Evolutionary conservation across 495 filamentous ascomycete species (phyloP).

Genomic region (Penicillium chermesinum): DNA sequence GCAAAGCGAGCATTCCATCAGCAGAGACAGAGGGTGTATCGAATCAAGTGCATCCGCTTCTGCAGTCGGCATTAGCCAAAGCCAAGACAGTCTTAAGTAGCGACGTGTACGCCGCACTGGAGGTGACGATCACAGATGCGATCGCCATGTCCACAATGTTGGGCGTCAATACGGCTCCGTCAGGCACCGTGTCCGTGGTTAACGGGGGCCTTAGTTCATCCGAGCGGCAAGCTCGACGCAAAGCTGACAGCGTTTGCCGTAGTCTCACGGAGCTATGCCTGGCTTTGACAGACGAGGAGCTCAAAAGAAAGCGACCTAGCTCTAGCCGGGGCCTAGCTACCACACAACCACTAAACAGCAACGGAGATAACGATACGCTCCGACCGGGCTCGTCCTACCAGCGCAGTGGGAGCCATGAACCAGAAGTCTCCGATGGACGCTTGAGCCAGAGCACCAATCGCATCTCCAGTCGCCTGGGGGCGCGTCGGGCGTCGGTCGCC

Average conservation of each 20-base stretch:
- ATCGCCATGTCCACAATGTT: conserved; percentile 69
- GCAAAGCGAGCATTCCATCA: conserved; percentile 50
- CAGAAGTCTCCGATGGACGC: conserved; percentile 29
- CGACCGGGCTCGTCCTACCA: conserved; percentile 28
- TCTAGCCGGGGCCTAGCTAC: conserved; percentile 23
- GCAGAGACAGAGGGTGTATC: conserved; percentile 34
- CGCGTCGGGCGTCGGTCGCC: conserved; percentile 60
- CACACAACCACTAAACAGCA: conserved; percentile 22
- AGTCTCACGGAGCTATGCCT: conserved; percentile 90
- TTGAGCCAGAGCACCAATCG: conserved; percentile 54
- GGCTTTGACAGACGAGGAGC: conserved; percentile 58
- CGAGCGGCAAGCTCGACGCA: conserved; percentile 79
- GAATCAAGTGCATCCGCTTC: conserved; percentile 62
- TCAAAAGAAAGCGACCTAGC: conserved; percentile 22
- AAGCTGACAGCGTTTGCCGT: conserved; percentile 88
- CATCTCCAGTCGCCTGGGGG: conserved; percentile 65
- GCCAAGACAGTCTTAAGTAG: conserved; percentile 59
- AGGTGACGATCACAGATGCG: conserved; percentile 77
- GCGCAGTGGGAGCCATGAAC: conserved; percentile 42
- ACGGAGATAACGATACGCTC: conserved; percentile 26
- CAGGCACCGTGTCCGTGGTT: conserved; percentile 54
- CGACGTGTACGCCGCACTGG: conserved; percentile 76
- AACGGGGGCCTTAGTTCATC: conserved; percentile 47
- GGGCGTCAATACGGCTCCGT: conserved; percentile 61
- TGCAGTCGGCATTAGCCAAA: conserved; percentile 76